Base-by-base conservation (phyloP, 108 stramenopile species). In the Fragilaria crotonensis region DNA sequence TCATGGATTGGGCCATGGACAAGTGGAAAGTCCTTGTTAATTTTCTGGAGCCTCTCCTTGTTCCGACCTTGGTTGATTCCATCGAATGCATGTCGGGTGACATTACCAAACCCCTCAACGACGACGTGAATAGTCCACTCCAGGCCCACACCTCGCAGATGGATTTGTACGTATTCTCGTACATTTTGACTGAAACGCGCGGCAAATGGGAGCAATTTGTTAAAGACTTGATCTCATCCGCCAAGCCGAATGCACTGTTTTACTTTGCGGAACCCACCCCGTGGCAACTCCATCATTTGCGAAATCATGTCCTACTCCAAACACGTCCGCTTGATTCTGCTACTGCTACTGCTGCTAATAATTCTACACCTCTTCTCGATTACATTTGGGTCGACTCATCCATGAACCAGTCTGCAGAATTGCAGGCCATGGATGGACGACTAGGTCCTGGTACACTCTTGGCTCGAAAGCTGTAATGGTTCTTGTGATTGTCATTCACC, bases 351-450 rank as follows among this genome's bases (percentile, higher is more conserved):
- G n/a, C n/a, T n/a, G n/a, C n/a, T 28, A 59, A 55, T 32, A 65
- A 48, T 30, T 73, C 53, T 59, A 58, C 30, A 1, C 32, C n/a
- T 30, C 20, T 33, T 20, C 30, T 78, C 29, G 65, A 75, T 11
- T 75, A 66, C 54, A 18, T 77, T 5, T 89, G 88, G 88, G 47
- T 89, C n/a, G 88, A 89, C 64, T 84, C 82, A 1, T 83, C 81
- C 30, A 80, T 79, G 70, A 57, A 84, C 61, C 48, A 57, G 57
- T n/a, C n/a, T n/a, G 68, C 79, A 9, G 65, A 71, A 19, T 36
- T 85, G 22, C 84, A 85, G 59, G 21, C 62, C 23, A 45, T 83
- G 50, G 84, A 85, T 29, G 62, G 71, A 19, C 68, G 88, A 29
- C 60, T 62, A 54, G 86, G 86, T 23, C 86, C 86, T 0, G 86